Base-by-base conservation (phyloP, 768 basidiomycete genomes). In the Lactarius sanguifluus region DNA sequence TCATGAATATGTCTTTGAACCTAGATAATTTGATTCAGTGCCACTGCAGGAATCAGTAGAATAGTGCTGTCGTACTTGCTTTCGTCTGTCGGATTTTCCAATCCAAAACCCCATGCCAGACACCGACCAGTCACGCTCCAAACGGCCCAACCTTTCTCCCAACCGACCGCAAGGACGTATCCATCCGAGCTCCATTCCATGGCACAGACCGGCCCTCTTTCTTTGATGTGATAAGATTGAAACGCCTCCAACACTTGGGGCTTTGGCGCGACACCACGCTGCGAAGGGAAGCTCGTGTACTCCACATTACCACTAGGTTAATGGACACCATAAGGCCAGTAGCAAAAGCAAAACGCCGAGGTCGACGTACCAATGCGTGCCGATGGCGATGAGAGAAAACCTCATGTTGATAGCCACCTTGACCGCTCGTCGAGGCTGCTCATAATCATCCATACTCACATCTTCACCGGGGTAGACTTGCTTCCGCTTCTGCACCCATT, bases 161-260 rank as follows among this genome's bases (percentile, higher is more conserved):
- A 97, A 0, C 94, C 96, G 2, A 94, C 94, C 40, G 95, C 96
- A 13, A 99, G 80, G 7, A 92, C 93, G 77, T 95, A 95, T 2
- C 96, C 96, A 76, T 99, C 97, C 0, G 92, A 92, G 59, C 92
- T 96, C 96, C 96, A 98, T 71, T 94, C 87, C 75, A 96, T 81
- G 13, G 85, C 75, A 65, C 76, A 83, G 5, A 94, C 86, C 47
- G 82, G 77, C 1, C 92, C 92, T 5, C 81, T 84, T 28, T 75
- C 73, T 9, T 82, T 80, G 55, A 79, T 80, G 68, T 81, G 83
- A 68, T 85, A 84, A 43, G 85, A 80, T 67, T 86, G 85, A 5
- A 88, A 86, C n/a, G 90, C 76, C 28, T 85, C 77, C 57, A 93
- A 77, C 23, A 76, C 78, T 72, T 91, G 85, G 1, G 89, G 86